These are phyloP conservation scores for Penicillium sp. DNA, from an alignment of 2,329 filamentous ascomycete genomes.

Conservation along the genomic window DNA sequence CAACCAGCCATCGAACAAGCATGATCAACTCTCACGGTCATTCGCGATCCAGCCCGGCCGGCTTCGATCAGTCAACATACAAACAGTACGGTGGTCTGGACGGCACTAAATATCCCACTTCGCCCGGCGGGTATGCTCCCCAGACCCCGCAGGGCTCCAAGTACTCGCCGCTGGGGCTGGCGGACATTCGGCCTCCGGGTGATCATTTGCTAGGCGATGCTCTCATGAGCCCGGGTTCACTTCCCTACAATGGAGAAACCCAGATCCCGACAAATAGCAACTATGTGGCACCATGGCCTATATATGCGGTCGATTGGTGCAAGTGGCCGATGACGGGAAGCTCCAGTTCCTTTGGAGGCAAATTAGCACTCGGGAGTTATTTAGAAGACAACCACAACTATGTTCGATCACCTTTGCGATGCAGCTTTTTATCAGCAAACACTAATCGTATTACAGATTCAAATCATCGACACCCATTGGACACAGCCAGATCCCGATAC, in stretches of 20 bases:
- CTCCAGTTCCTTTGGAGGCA: constrained; percentile 72
- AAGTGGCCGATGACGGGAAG: constrained; percentile 83
- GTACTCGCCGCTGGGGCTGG: constrained; percentile 86
- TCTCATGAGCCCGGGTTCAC: constrained; percentile 61
- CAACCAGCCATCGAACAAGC: constrained; percentile 63
- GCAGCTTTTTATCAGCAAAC: constrained; percentile 32
- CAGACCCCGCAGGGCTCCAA: constrained; percentile 65
- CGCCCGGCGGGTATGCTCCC: constrained; percentile 50
- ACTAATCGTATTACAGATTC: constrained; percentile 66
- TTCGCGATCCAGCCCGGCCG: constrained; percentile 81
- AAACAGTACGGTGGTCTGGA: constrained; percentile 67
- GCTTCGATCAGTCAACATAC: constrained; percentile 63
- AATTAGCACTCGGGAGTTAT: constrained; percentile 94
- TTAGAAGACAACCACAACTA: constrained; percentile 98
- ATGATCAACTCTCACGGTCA: constrained; percentile 73
- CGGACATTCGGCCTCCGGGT: constrained; percentile 86
- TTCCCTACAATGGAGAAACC: constrained; percentile 69
- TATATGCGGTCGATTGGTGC: constrained; percentile 99
- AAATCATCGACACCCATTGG: constrained; percentile 91
- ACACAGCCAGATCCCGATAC: constrained; percentile 71
- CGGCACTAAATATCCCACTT: constrained; percentile 66
- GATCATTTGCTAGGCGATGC: constrained; percentile 80
- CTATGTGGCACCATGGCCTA: constrained; percentile 90
- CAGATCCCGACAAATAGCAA: constrained; percentile 78
- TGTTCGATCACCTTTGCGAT: constrained; percentile 53